A percentile compares a stretch with the other conserved stretches of the same genome.
Conservation (phyloP, 805 yeast genomes). For the Candida quercuum region DNA sequence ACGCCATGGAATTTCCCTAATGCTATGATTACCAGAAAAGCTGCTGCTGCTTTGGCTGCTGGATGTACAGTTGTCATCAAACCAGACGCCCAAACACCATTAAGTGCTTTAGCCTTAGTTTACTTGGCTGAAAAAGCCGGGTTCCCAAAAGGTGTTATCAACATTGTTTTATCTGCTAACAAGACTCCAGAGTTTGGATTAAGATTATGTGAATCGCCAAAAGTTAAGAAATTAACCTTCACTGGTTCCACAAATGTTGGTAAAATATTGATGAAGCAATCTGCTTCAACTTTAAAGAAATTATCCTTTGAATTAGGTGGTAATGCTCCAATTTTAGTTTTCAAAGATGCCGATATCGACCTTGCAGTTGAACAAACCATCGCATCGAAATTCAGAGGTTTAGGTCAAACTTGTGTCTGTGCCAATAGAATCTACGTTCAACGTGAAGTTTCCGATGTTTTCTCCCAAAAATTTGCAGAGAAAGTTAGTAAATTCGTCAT, state of each 20-base stretch:
- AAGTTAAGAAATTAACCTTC: conserved; percentile 52
- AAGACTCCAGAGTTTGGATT: conserved; percentile 50
- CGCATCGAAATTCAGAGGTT: conserved; percentile 52
- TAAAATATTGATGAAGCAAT: conserved; percentile 51
- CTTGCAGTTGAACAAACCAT: conserved; percentile 47
- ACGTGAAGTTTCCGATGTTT: conserved; percentile 42
- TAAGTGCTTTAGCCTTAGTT: conserved; percentile 53
- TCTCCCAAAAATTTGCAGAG: conserved; percentile 37
- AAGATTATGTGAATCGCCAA: conserved; percentile 41
- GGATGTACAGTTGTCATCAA: conserved; percentile 59
- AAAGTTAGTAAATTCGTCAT: conserved; percentile 43
- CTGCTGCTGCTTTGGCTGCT: conserved; percentile 60
- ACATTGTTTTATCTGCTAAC: conserved; percentile 44
- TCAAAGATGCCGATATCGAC: conserved; percentile 55
- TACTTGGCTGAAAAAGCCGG: conserved; percentile 54
- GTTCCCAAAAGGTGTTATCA: conserved; percentile 52
- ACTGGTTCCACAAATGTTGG: conserved; percentile 65
- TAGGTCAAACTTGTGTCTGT: conserved; percentile 66
- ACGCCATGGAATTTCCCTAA: conserved; percentile 67
- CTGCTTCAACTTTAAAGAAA: conserved; percentile 53
- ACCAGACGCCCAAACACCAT: conserved; percentile 59
- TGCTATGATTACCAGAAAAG: conserved; percentile 64
- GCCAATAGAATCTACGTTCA: conserved; percentile 58
- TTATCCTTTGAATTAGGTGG: conserved; percentile 64
- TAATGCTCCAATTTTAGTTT: conserved; percentile 59